These are phyloP conservation scores for Volvox carteri DNA, from an alignment of 163 green algal species.

Conservation along the genomic window DNA sequence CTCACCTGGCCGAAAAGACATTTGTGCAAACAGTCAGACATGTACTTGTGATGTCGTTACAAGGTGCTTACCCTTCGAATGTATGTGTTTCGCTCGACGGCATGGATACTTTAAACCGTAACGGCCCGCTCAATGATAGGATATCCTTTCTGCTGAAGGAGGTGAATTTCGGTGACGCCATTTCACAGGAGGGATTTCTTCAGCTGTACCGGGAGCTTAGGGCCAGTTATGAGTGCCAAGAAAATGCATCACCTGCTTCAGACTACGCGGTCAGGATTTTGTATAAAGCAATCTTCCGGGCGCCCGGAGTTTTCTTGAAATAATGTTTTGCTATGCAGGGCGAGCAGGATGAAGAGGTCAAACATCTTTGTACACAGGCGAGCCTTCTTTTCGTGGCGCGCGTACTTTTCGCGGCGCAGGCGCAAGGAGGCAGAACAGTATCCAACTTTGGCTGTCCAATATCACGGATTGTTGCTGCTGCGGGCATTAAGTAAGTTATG, in stretches of 20 bases:
- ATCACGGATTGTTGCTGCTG: constrained; percentile 47
- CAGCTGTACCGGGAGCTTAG: constrained; percentile 22
- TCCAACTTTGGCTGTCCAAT: constrained; percentile 9
- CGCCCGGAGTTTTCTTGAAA: too few species aligned
- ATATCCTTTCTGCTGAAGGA: constrained; percentile 12
- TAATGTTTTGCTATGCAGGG: neutral
- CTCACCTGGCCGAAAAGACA: neutral
- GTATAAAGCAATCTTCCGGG: neutral
- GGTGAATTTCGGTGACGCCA: neutral
- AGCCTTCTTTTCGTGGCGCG: constrained; percentile 51
- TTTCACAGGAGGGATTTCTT: neutral
- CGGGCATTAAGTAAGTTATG: constrained; percentile 49
- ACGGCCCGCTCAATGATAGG: neutral
- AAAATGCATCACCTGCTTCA: neutral
- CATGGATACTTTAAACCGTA: neutral
- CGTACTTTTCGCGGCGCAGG: neutral
- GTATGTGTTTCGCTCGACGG: too few species aligned
- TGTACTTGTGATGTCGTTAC: neutral
- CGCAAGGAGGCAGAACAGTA: neutral
- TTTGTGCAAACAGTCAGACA: neutral
- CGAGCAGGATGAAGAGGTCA: constrained; percentile 50
- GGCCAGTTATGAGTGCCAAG: constrained; percentile 6
- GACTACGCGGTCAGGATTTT: constrained; percentile 3
- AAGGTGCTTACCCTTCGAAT: neutral
- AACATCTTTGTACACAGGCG: constrained; percentile 43